These are phyloP conservation scores for Azolla pinnata DNA, from an alignment of 75 land plant genomes.

Conservation along the genomic window DNA sequence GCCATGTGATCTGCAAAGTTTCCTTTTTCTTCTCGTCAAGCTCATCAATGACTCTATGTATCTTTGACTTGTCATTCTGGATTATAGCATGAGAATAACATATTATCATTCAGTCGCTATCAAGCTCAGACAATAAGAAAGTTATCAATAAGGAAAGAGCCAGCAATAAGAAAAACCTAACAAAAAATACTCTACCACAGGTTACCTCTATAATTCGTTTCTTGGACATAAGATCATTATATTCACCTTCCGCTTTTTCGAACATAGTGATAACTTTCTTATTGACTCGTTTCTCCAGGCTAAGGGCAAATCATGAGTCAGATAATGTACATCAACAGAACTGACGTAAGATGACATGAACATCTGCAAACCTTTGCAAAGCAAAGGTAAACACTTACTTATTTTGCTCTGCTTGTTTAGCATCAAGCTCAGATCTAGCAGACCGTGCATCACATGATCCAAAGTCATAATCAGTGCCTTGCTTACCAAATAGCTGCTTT, in stretches of 20 bases:
- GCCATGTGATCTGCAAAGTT: conserved; percentile 80
- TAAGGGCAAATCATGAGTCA: conserved; percentile 13
- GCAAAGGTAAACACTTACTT: conserved; percentile 23
- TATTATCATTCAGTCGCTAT: neutral
- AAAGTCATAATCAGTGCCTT: conserved; percentile 94
- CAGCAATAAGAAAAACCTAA: neutral
- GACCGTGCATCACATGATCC: conserved; percentile 49
- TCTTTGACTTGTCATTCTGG: conserved; percentile 91
- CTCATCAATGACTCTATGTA: conserved; percentile 79
- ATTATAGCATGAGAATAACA: neutral
- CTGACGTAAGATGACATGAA: no score
- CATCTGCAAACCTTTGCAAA: no score
- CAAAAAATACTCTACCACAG: no score
- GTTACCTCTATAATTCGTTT: conserved; percentile 83
- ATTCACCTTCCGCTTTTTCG: conserved; percentile 97
- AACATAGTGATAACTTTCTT: conserved; percentile 99
- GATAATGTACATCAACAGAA: no score
- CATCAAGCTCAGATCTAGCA: conserved; percentile 65
- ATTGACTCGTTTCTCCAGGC: conserved; percentile 95
- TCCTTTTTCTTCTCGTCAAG: conserved; percentile 97
- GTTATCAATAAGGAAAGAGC: no score
- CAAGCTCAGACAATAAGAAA: neutral
- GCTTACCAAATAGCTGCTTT: conserved; percentile 86
- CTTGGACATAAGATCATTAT: conserved; percentile 65
- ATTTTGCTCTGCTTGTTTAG: conserved; percentile 62